These are phyloP conservation scores for Xylaria sp. DNA, from an alignment of 2,329 filamentous ascomycete genomes.

Conservation along the genomic window DNA sequence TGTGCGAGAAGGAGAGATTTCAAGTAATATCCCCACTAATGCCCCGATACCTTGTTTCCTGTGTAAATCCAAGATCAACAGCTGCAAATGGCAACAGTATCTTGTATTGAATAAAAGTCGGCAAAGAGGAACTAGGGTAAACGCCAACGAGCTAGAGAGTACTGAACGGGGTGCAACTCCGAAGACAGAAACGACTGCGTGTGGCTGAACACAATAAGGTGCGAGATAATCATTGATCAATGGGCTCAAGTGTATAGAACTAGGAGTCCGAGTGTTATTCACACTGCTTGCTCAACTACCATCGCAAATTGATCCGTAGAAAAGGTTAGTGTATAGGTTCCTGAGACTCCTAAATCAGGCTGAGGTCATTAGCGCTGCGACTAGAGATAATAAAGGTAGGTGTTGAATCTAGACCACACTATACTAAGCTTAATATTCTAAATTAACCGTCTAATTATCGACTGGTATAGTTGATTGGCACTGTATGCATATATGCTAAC, in stretches of 20 bases:
- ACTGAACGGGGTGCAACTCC: neutral
- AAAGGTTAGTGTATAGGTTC: no score
- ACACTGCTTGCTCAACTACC: no score
- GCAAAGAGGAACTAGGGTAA: neutral
- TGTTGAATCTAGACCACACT: neutral
- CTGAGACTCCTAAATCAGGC: no score
- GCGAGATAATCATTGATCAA: no score
- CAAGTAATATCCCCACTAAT: neutral
- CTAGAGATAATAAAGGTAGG: neutral
- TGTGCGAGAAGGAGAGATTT: neutral
- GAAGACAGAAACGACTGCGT: neutral
- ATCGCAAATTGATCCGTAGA: no score
- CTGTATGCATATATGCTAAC: neutral
- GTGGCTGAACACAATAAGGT: neutral
- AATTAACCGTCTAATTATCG: neutral
- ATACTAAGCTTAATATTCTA: neutral
- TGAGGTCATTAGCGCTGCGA: no score
- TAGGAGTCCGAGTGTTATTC: no score
- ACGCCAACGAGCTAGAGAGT: no score
- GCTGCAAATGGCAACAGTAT: neutral
- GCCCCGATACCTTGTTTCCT: neutral
- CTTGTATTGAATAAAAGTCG: neutral
- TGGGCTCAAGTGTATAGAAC: no score
- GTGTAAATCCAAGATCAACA: neutral
- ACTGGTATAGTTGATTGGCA: neutral